Evolutionary conservation across 1,284 basidiomycete species (phyloP).

Genomic region (Cryptococcus floricola): DNA sequence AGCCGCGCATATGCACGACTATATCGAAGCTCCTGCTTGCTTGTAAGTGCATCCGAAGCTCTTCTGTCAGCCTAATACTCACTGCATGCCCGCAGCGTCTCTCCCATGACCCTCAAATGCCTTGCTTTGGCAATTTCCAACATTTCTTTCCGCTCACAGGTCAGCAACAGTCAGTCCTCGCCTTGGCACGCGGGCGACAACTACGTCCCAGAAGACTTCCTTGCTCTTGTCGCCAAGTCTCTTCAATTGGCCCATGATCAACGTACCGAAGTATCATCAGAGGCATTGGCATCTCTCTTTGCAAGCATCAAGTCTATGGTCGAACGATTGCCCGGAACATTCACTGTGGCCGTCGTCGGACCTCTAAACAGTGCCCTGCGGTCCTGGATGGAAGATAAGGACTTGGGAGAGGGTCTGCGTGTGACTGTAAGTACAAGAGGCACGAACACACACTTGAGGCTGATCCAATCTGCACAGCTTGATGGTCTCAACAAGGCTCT

Average conservation of each 20-base stretch:
- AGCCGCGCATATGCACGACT: slow-evolving; percentile 38
- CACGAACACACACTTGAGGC: not conserved
- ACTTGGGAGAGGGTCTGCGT: no score
- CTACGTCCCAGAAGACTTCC: slow-evolving; percentile 38
- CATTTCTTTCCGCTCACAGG: slow-evolving; percentile 23
- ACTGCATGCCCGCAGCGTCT: slow-evolving; percentile 11
- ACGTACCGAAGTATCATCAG: slow-evolving; percentile 14
- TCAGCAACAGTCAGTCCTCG: slow-evolving; percentile 19
- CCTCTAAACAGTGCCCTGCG: slow-evolving; percentile 15
- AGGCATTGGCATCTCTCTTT: slow-evolving; percentile 22
- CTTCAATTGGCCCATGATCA: slow-evolving; percentile 24
- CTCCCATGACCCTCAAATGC: slow-evolving; percentile 38
- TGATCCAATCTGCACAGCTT: not conserved
- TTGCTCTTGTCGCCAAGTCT: slow-evolving; percentile 25
- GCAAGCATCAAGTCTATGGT: slow-evolving; percentile 15
- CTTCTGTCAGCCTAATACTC: no score
- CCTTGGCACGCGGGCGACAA: slow-evolving; percentile 34
- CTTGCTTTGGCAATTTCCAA: slow-evolving; percentile 26
- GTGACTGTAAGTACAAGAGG: no score
- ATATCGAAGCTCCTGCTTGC: slow-evolving; percentile 6
- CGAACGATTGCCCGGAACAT: slow-evolving; percentile 8
- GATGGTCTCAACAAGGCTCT: not conserved
- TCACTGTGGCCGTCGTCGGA: slow-evolving; percentile 11
- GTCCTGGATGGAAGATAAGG: slow-evolving; percentile 28
- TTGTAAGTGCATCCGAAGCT: no score